Evolutionary conservation across 2,329 filamentous ascomycete species (phyloP).

Genomic region (Colletotrichum somersetense): DNA sequence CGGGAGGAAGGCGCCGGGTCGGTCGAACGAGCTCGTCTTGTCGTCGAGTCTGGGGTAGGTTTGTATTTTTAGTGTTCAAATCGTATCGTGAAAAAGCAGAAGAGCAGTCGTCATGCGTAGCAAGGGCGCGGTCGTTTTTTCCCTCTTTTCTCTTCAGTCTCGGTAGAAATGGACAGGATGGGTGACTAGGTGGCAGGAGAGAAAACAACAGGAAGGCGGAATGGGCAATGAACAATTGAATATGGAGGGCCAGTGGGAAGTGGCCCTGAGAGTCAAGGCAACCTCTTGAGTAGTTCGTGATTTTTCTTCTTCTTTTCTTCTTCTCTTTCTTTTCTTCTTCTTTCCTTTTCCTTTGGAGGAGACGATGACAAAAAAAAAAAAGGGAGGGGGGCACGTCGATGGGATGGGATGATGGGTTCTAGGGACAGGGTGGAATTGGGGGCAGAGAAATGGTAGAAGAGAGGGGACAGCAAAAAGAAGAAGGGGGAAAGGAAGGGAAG

Average conservation of each 20-base stretch:
- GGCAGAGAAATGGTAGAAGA: constrained; percentile 19
- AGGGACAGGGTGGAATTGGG: constrained; percentile 2
- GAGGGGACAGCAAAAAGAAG: constrained; percentile 38
- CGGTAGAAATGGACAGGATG: constrained; percentile 36
- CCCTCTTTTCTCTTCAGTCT: constrained; percentile 11
- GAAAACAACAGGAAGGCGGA: constrained; percentile 45
- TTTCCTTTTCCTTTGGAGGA: neutral
- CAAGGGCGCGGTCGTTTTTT: neutral
- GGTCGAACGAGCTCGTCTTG: constrained; percentile 21
- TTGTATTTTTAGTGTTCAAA: constrained; percentile 8
- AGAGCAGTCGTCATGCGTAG: constrained; percentile 25
- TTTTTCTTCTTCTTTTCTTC: neutral
- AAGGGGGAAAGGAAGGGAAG: constrained; percentile 30
- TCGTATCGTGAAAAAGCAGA: constrained; percentile 32
- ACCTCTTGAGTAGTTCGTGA: constrained; percentile 18
- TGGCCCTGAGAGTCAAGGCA: constrained; percentile 36
- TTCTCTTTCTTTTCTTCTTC: neutral
- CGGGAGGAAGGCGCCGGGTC: constrained; percentile 17
- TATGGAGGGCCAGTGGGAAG: constrained; percentile 26
- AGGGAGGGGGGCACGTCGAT: constrained; percentile 20
- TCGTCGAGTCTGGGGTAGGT: constrained; percentile 19
- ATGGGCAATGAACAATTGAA: constrained; percentile 40
- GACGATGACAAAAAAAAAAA: constrained; percentile 3
- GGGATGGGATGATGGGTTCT: constrained; percentile 15
- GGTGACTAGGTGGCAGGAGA: constrained; percentile 46